phyloP scores from a whole-genome alignment of 768 basidiomycete species.

The Rossbeevera mucosa region DNA sequence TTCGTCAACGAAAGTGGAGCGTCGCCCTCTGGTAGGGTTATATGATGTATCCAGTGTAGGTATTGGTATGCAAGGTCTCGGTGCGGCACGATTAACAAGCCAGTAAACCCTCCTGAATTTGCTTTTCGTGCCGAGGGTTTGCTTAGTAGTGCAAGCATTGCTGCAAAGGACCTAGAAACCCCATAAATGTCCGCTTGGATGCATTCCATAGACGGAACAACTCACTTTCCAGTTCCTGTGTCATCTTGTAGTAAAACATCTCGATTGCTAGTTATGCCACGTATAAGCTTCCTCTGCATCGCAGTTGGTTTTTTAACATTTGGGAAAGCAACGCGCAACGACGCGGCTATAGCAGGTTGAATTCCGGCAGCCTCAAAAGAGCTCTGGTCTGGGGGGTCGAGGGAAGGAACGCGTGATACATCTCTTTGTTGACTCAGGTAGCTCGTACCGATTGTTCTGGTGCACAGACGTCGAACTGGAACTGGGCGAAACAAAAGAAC shows the following conservation, averaged over 20 bases:
- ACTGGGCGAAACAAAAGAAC: conserved; percentile 11
- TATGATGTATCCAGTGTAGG: conserved; percentile 57
- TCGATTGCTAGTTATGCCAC: conserved; percentile 50
- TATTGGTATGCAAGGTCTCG: conserved; percentile 67
- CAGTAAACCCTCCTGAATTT: conserved; percentile 36
- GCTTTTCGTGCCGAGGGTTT: conserved; percentile 32
- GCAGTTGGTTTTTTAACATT: conserved; percentile 52
- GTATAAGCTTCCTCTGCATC: conserved; percentile 57
- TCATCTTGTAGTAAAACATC: conserved; percentile 65
- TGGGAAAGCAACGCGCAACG: conserved; percentile 58
- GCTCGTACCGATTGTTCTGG: conserved; percentile 19
- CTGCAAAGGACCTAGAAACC: conserved; percentile 60
- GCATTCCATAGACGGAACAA: conserved; percentile 4
- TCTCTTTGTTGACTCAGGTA: conserved; percentile 25
- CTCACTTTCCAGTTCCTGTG: conserved; percentile 81
- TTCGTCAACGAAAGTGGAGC: conserved; percentile 34
- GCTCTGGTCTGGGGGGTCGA: not conserved
- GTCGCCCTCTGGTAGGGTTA: conserved; percentile 35
- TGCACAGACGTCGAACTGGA: conserved; percentile 18
- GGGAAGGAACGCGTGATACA: not conserved
- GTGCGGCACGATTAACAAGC: conserved; percentile 68
- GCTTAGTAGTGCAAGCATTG: conserved; percentile 61
- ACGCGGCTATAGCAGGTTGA: conserved; percentile 42
- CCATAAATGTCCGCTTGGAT: conserved; percentile 1
- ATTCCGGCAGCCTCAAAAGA: conserved; percentile 54